Conservation (phyloP, 371 early-diverging fungal genomes). For the Mortierella sp. region DNA sequence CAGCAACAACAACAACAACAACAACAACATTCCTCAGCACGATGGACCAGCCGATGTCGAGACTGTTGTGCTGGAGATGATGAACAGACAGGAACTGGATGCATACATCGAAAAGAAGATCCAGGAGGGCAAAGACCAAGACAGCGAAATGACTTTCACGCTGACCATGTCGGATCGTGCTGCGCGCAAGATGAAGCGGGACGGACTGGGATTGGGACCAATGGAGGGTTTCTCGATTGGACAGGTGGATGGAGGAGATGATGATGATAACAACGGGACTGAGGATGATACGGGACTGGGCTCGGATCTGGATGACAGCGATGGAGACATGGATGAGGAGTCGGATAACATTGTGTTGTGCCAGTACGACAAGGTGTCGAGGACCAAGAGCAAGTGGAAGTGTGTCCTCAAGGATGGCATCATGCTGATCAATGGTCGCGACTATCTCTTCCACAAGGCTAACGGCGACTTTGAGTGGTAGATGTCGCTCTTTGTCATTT, state of each 20-base stretch:
- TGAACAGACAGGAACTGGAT: conserved; percentile 46
- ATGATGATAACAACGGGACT: conserved; percentile 45
- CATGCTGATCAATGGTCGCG: conserved; percentile 93
- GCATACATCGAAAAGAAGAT: conserved; percentile 31
- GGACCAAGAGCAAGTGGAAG: conserved; percentile 98
- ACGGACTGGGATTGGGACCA: conserved; percentile 16
- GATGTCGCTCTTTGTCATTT: background rate
- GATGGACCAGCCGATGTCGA: conserved; percentile 60
- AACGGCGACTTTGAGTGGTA: conserved; percentile 97
- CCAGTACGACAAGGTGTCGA: conserved; percentile 95
- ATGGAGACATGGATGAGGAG: conserved; percentile 83
- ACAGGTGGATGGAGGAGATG: conserved; percentile 72
- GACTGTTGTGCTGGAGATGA: conserved; percentile 22
- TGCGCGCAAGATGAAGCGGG: conserved; percentile 40
- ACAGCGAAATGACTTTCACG: conserved; percentile 40
- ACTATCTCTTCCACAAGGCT: conserved; percentile 94
- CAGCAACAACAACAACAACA: conserved; percentile 33
- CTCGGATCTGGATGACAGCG: conserved; percentile 67
- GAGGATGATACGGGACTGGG: conserved; percentile 55
- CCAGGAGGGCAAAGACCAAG: conserved; percentile 26
- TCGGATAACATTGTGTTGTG: conserved; percentile 92
- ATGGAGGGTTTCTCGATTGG: conserved; percentile 47
- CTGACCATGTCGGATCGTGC: conserved; percentile 48
- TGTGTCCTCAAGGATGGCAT: conserved; percentile 96
- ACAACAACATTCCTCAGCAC: conserved; percentile 60